phyloP scores from a whole-genome alignment of 768 basidiomycete genomes.

The Hemileccinum impolitum region DNA sequence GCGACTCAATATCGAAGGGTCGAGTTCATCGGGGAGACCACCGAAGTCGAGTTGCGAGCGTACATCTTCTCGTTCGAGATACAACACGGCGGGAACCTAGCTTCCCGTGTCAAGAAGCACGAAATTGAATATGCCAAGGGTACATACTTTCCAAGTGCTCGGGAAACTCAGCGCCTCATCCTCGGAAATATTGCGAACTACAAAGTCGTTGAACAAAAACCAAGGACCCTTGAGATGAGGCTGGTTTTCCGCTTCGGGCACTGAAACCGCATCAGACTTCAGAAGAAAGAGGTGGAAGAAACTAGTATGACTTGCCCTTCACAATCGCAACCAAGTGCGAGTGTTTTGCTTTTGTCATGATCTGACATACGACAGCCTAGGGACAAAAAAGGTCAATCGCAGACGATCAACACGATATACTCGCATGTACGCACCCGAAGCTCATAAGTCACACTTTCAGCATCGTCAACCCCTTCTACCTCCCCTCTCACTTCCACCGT shows the following conservation, averaged over 20 bases:
- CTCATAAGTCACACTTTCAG: slow-evolving; percentile 58
- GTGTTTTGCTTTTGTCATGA: slow-evolving; percentile 63
- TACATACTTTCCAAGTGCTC: slow-evolving; percentile 86
- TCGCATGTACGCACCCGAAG: slow-evolving; percentile 55
- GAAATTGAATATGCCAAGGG: neutral
- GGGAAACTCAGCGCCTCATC: slow-evolving; percentile 86
- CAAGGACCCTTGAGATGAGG: slow-evolving; percentile 54
- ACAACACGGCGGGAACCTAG: slow-evolving; percentile 86
- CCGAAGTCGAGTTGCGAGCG: slow-evolving; percentile 57
- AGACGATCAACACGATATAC: neutral
- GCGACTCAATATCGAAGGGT: slow-evolving; percentile 70
- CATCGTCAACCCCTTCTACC: slow-evolving; percentile 55
- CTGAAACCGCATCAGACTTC: slow-evolving; percentile 34
- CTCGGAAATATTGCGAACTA: slow-evolving; percentile 80
- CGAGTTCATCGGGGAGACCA: slow-evolving; percentile 60
- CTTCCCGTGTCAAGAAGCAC: slow-evolving; percentile 15
- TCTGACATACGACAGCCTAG: slow-evolving; percentile 80
- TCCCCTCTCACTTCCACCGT: slow-evolving; percentile 57
- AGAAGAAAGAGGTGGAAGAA: neutral
- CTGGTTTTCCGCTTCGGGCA: slow-evolving; percentile 61
- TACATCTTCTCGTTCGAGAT: slow-evolving; percentile 75
- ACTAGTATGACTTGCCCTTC: slow-evolving; percentile 48
- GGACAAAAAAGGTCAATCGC: neutral
- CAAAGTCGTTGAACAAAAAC: slow-evolving; percentile 97
- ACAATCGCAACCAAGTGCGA: slow-evolving; percentile 88